Conservation (phyloP, 1,284 basidiomycete genomes). For the Dichomitus squalens region DNA sequence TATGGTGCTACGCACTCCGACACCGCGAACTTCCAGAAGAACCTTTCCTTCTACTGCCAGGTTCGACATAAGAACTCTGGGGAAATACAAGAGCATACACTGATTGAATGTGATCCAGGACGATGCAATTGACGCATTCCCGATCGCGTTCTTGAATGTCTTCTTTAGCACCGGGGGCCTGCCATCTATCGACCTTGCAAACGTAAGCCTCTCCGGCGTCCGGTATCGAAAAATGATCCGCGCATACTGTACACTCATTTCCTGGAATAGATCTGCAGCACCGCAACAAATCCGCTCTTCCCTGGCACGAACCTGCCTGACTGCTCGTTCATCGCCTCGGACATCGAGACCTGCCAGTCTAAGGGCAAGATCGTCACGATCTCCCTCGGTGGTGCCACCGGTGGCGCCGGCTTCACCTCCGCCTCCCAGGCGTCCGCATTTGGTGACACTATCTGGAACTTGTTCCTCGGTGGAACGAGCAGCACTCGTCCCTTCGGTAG, state of each 20-base stretch:
- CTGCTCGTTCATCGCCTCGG: constrained; percentile 54
- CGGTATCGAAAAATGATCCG: neutral
- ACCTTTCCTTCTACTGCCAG: constrained; percentile 52
- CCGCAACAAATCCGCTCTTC: constrained; percentile 43
- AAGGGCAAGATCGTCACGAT: constrained; percentile 68
- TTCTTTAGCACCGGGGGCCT: constrained; percentile 58
- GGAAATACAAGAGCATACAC: too few species aligned
- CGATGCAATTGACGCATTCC: constrained; percentile 53
- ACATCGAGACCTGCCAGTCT: constrained; percentile 62
- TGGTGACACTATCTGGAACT: constrained; percentile 63
- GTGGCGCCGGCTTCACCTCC: constrained; percentile 51
- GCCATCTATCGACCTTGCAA: constrained; percentile 62
- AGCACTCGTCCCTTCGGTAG: constrained; percentile 60
- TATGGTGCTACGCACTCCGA: constrained; percentile 55
- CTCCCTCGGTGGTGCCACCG: constrained; percentile 64
- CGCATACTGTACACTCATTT: neutral
- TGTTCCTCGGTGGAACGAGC: constrained; percentile 64
- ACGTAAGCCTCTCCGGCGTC: constrained; percentile 40
- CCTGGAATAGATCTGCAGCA: constrained; percentile 50
- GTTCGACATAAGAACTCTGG: too few species aligned
- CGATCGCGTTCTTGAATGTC: constrained; percentile 60
- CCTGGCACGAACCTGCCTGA: constrained; percentile 57
- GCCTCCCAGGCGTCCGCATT: constrained; percentile 54
- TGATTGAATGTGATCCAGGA: constrained; percentile 44
- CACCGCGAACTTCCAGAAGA: constrained; percentile 50